Base-by-base conservation (phyloP, 139 green algal species). In the Chlorella ohadii region DNA sequence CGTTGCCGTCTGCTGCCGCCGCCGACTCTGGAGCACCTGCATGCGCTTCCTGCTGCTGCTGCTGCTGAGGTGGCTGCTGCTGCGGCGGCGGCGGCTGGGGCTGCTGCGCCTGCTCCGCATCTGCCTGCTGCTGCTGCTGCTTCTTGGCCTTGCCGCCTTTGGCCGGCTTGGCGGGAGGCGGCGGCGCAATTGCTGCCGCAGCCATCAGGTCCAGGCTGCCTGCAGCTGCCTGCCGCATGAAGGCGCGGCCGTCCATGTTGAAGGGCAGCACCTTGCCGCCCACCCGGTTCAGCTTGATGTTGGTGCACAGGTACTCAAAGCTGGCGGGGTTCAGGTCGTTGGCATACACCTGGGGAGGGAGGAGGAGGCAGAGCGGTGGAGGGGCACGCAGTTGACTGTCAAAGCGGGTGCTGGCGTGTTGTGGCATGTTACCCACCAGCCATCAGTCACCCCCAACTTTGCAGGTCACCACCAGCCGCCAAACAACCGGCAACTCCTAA, bases 261-360 rank as follows among this genome's bases (percentile, higher is more conserved):
- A 93, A 96, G 0, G 91, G 78, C 20, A 81, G 65, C 41, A 97
- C 88, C 41, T 96, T 84, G 33, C 88, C 97, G 84, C 97, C 94
- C 79, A 97, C 87, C 41, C 89, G 91, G 88, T 98, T 98, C n/a
- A 94, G 74, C 65, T 83, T 85, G 1, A 93, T 90, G 87, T 99
- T 99, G 41, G 87, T 57, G 19, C 83, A 57, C 6, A 98, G 83
- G 72, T 94, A 99, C 41, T 89, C 65, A 56, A 89, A 90, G 77
- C 91, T 96, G 47, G 88, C 66, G 0, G 97, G 97, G 84, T 99
- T 99, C 36, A 99, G 91, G 88, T 99, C 97, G 87, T 99, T 99
- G 19, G 97, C 97, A 84, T 94, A 96, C 38, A 99, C 96, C 89
- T 93, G 86, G 36, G 41, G n/a, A n/a, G n/a, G 23, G 25, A 28